These are phyloP conservation scores for Fomitopsis serialis DNA, from an alignment of 768 basidiomycete species.

Conservation along the genomic window DNA sequence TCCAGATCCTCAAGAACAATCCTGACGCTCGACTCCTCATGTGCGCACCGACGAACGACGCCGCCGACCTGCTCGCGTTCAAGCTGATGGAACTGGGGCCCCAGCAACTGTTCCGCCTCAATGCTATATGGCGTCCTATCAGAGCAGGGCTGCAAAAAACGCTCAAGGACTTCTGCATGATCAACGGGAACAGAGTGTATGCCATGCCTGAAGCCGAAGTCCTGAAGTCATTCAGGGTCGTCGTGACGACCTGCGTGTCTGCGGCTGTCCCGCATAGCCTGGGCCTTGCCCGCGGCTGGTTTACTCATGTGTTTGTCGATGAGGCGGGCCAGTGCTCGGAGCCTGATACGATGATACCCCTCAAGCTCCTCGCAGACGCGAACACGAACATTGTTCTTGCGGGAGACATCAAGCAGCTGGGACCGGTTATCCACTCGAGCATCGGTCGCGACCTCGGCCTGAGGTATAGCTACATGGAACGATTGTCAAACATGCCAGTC, in stretches of 20 bases:
- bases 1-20: conserved; percentile 23
- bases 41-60: conserved; percentile 32
- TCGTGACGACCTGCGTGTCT: conserved; percentile 55
- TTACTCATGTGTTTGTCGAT: conserved; percentile 58
- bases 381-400: conserved; percentile 32
- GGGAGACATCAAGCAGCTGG: conserved; percentile 33
- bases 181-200: conserved; percentile 13
- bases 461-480: conserved; percentile 14
- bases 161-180: conserved; percentile 37
- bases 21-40: conserved; percentile 22
- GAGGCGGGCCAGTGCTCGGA: conserved; percentile 63
- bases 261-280: conserved; percentile 42
- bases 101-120: conserved; percentile 46
- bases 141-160: conserved; percentile 9
- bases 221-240: conserved; percentile 39
- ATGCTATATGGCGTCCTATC: conserved; percentile 38
- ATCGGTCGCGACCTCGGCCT: conserved; percentile 23
- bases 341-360: conserved; percentile 46
- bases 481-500: conserved; percentile 24
- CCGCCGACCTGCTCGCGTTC: conserved; percentile 27
- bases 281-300: conserved; percentile 49
- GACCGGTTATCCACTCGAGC: conserved; percentile 29
- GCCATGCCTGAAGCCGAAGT: conserved; percentile 34
- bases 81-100: conserved; percentile 19
- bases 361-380: conserved; percentile 24